Percentiles rank a stretch among this genome's conserved stretches.
These are phyloP conservation scores for Metarhizium humberi DNA, from an alignment of 2,329 filamentous ascomycete genomes.

Conservation along the genomic window DNA sequence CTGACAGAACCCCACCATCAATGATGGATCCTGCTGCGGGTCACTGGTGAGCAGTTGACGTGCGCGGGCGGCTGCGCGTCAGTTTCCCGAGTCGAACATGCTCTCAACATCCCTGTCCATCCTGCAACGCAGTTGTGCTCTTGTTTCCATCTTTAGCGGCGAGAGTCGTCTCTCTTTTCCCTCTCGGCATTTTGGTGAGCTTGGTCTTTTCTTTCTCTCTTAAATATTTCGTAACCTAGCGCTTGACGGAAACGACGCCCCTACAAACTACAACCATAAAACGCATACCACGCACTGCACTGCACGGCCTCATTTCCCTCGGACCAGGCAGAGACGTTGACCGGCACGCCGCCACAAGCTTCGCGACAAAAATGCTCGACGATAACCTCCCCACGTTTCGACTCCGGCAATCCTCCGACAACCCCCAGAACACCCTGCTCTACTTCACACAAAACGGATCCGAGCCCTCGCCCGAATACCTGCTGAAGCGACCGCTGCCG, in stretches of 20 bases:
- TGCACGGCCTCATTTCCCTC: too few species aligned
- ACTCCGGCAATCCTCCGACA: slow-evolving; percentile 42
- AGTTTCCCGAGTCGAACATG: too few species aligned
- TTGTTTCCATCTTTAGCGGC: background rate
- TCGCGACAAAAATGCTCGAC: slow-evolving; percentile 62
- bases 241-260: too few species aligned
- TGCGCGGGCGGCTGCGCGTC: background rate
- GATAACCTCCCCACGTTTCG: slow-evolving; percentile 77
- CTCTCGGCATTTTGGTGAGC: too few species aligned
- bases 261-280: too few species aligned
- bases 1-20: too few species aligned
- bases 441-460: slow-evolving; percentile 64
- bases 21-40: too few species aligned
- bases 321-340: background rate
- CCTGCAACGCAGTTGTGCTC: background rate
- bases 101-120: too few species aligned
- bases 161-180: too few species aligned
- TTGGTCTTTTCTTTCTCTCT: too few species aligned
- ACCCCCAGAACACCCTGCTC: slow-evolving; percentile 46
- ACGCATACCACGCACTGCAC: background rate
- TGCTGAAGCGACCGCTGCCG: slow-evolving; percentile 64
- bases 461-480: slow-evolving; percentile 70
- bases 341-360: background rate
- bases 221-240: too few species aligned
- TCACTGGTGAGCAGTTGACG: too few species aligned